Conservation (phyloP, 257 asterid species). For the Rehmannia glutinosa region DNA sequence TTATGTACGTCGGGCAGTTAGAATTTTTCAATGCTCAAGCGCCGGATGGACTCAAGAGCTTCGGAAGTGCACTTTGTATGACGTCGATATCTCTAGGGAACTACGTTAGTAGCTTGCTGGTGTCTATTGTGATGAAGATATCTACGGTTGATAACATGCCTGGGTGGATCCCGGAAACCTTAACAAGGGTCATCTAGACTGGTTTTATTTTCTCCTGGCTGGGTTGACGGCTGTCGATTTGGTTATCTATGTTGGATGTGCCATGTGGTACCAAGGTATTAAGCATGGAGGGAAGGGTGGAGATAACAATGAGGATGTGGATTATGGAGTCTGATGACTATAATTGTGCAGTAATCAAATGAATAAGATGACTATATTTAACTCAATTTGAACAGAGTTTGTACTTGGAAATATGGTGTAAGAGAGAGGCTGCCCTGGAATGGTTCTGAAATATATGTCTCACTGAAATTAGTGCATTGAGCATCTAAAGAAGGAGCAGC, state of each 20-base stretch:
- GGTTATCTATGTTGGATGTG: slow-evolving; percentile 51
- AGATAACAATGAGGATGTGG: slow-evolving; percentile 21
- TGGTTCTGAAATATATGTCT: not conserved
- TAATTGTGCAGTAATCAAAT: not conserved
- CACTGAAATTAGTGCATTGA: not conserved
- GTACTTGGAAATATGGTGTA: not conserved
- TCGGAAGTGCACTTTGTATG: slow-evolving; percentile 94
- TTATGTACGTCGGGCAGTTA: slow-evolving; percentile 87
- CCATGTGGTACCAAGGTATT: slow-evolving; percentile 63
- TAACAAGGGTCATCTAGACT: slow-evolving; percentile 75
- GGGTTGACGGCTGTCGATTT: slow-evolving; percentile 67
- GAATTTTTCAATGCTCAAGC: slow-evolving; percentile 92
- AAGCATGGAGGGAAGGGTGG: slow-evolving; percentile 43
- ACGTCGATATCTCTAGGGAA: slow-evolving; percentile 91
- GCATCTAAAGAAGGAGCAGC: not conserved
- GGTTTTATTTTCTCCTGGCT: slow-evolving; percentile 79
- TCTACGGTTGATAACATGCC: slow-evolving; percentile 65
- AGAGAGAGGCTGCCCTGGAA: not conserved
- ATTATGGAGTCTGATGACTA: slow-evolving; percentile 30
- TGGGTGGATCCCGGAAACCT: slow-evolving; percentile 96
- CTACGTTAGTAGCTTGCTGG: slow-evolving; percentile 77
- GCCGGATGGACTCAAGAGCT: slow-evolving; percentile 90
- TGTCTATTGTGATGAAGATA: slow-evolving; percentile 74
- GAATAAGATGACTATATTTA: slow-evolving; percentile 11
- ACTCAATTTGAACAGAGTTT: slow-evolving; percentile 12